Evolutionary conservation across 2,329 filamentous ascomycete genomes (phyloP).

Genomic region (Fusarium guadeloupense): DNA sequence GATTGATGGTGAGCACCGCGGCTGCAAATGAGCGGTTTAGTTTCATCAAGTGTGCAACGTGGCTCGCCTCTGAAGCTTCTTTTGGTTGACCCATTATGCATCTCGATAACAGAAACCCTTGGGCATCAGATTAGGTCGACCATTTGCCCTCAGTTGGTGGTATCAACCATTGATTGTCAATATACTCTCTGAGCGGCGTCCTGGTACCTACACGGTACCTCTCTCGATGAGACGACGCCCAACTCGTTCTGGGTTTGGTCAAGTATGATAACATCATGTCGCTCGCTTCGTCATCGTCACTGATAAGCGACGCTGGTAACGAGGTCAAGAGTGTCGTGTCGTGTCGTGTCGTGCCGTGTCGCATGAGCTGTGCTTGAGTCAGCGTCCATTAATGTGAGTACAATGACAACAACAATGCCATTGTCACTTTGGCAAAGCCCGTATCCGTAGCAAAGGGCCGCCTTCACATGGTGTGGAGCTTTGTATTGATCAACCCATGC

Average conservation of each 20-base stretch:
- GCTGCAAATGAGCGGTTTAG: conserved; percentile 45
- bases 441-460: background rate
- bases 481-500: conserved; percentile 23
- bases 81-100: conserved; percentile 43
- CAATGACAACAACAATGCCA: conserved; percentile 3
- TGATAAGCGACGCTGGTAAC: conserved; percentile 6
- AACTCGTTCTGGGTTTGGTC: conserved; percentile 19
- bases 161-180: conserved; percentile 35
- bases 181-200: conserved; percentile 11
- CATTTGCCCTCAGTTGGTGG: conserved; percentile 28
- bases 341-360: too few species aligned
- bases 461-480: conserved; percentile 12
- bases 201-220: background rate
- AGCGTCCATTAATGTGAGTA: too few species aligned
- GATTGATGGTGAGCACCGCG: conserved; percentile 22
- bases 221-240: conserved; percentile 17
- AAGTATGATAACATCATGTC: conserved; percentile 19
- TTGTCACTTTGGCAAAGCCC: conserved; percentile 1
- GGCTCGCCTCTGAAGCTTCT: conserved; percentile 46
- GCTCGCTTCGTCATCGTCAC: conserved; percentile 12
- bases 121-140: conserved; percentile 39
- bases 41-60: conserved; percentile 48
- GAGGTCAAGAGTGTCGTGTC: conserved; percentile 3
- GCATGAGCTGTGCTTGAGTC: conserved; percentile 12
- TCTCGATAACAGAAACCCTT: conserved; percentile 41